Evolutionary conservation across 2,329 filamentous ascomycete genomes (phyloP).

Genomic region (Cadophora sp.): DNA sequence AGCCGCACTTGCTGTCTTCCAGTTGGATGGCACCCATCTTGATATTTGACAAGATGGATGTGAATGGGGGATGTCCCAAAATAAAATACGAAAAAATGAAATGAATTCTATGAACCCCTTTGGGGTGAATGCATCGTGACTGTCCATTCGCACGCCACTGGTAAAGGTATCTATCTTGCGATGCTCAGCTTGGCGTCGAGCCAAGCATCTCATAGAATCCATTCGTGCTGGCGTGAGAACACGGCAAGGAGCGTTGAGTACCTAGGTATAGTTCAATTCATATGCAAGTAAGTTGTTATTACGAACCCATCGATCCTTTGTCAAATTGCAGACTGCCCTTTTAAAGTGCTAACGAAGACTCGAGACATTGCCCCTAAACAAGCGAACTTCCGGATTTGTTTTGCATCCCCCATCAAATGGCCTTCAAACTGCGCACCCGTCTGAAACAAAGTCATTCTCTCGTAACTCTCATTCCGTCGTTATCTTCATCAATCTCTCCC

Average conservation of each 20-base stretch:
- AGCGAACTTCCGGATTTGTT: background rate
- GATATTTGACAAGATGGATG: conserved; percentile 18
- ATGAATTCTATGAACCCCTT: conserved; percentile 1
- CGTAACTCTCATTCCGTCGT: conserved; percentile 1
- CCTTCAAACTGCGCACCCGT: background rate
- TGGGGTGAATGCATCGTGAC: too few relatives aligned
- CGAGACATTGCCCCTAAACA: background rate
- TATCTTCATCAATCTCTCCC: background rate
- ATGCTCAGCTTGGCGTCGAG: too few relatives aligned
- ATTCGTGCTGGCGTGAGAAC: background rate
- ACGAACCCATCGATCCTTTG: background rate
- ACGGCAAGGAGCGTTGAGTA: background rate
- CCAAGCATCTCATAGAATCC: too few relatives aligned
- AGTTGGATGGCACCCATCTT: conserved; percentile 15
- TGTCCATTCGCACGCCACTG: background rate
- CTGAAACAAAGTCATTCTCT: background rate
- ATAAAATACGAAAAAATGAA: conserved; percentile 4
- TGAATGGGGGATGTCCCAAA: background rate
- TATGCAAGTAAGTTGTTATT: background rate
- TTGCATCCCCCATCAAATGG: background rate
- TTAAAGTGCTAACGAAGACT: background rate
- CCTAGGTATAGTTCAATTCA: background rate
- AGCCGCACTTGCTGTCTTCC: conserved; percentile 4
- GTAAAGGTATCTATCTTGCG: background rate
- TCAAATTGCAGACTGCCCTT: background rate